phyloP scores from a whole-genome alignment of 257 asterid species.

The Haberlea rhodopensis region DNA sequence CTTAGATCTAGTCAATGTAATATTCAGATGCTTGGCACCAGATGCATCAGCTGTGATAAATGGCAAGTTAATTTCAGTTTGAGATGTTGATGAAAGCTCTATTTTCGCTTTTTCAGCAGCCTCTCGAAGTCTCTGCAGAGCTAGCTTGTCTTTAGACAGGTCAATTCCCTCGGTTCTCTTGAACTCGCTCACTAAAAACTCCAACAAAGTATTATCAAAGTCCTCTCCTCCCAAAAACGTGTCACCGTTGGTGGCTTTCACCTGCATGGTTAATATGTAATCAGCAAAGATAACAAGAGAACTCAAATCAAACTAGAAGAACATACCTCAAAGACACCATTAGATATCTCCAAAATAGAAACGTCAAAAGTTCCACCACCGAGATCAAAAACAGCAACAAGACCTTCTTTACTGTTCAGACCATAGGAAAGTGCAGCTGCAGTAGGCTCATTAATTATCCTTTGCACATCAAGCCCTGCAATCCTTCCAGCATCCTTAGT shows the following conservation, averaged over 20 bases:
- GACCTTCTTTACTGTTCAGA: constrained; percentile 64
- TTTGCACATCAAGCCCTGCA: constrained; percentile 71
- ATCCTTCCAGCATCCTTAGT: constrained; percentile 80
- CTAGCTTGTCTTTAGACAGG: constrained; percentile 63
- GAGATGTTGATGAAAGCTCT: constrained; percentile 69
- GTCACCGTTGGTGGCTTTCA: constrained; percentile 80
- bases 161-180: constrained; percentile 61
- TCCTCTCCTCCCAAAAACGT: constrained; percentile 87
- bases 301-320: background rate
- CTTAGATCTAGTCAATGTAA: constrained; percentile 65
- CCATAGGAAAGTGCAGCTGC: constrained; percentile 83
- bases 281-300: constrained; percentile 18
- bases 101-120: constrained; percentile 84
- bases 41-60: constrained; percentile 69
- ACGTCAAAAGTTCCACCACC: constrained; percentile 77
- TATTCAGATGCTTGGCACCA: constrained; percentile 66
- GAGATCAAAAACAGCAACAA: constrained; percentile 73
- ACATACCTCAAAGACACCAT: constrained; percentile 71
- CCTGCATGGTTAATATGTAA: constrained; percentile 34
- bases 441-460: constrained; percentile 72
- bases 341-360: constrained; percentile 70
- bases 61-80: constrained; percentile 69
- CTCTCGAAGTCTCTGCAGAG: constrained; percentile 75
- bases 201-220: constrained; percentile 61
- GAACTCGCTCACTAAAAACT: constrained; percentile 59